Evolutionary conservation across 2,329 filamentous ascomycete genomes (phyloP), one percentile per base, ranked within the genome.

Genomic region (Aaosphaeria pasadenensis): DNA sequence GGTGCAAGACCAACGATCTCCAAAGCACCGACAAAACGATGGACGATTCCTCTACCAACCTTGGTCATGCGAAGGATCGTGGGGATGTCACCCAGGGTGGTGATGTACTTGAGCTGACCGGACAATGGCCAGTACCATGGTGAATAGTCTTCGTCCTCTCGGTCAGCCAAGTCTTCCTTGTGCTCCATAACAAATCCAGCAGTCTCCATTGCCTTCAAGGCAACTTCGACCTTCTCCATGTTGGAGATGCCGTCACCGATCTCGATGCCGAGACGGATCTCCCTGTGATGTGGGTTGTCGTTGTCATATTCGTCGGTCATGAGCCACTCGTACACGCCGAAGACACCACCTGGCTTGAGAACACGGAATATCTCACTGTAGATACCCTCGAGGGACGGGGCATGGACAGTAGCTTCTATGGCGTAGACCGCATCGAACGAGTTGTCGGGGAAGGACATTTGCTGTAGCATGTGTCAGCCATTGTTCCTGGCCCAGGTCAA

Each of bases 281-380:
- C 84, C 58, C 91, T 88, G 77, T 97, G 94, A 63, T 85, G 79
- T 1, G 89, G 72, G 79, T 96, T 91, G 51, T 87, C 79, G 69
- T 95, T 92, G 76, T 97, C 88, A 74, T 96, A 99, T 28, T 86
- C 77, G 54, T 96, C 91, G 5, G 91, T 97, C 94, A 99, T 97
- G 66, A 97, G 80, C 94, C 94, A 97, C 74, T 99, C 94, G 75
- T 97, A 99, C 45, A 97, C 92, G 67, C 92, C 94, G 63, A 97
- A 99, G 44, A 90, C 79, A 71, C 94, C 92, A 51, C 94, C 94
- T 17, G 94, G 94, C 81, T 97, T 99, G 55, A 99, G 80, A 24
- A 96, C 91, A 42, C 89, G 88, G 82, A 87, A 91, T 65, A 97
- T 97, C 73, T 97, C 87, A 69, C 84, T 86, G 78, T 99, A 99